Evolutionary conservation across 2,329 filamentous ascomycete species (phyloP).

Genomic region (Arthrobotrys sphaeroides): DNA sequence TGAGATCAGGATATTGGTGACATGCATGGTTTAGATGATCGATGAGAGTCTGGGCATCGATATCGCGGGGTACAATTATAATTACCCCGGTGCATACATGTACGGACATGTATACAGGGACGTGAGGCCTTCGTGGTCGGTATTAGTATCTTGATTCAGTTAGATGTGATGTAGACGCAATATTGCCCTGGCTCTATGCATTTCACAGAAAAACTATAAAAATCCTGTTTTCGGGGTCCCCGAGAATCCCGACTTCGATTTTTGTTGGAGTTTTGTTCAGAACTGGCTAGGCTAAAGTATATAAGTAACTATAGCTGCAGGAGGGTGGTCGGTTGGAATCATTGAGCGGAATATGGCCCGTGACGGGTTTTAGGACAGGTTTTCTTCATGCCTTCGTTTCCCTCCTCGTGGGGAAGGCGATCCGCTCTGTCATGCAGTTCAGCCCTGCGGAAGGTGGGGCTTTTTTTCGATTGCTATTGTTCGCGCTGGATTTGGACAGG

Average conservation of each 20-base stretch:
- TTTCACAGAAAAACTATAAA: not conserved
- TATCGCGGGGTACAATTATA: not conserved
- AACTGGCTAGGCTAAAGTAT: too few species aligned
- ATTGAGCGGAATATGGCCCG: too few species aligned
- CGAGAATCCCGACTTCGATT: not conserved
- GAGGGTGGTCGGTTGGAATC: not conserved
- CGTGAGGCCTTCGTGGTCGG: too few species aligned
- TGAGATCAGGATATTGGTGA: too few species aligned
- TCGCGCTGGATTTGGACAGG: not conserved
- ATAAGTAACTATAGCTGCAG: too few species aligned
- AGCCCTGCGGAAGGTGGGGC: slow-evolving; percentile 8
- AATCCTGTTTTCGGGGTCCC: slow-evolving; percentile 4
- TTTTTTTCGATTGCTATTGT: not conserved
- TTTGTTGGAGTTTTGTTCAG: too few species aligned
- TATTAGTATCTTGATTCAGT: too few species aligned
- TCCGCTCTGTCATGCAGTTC: slow-evolving; percentile 5
- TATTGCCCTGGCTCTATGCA: not conserved
- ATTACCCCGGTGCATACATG: not conserved
- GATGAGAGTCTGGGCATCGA: too few species aligned
- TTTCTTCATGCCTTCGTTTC: not conserved
- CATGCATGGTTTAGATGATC: too few species aligned
- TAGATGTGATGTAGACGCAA: too few species aligned
- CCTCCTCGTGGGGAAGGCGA: not conserved
- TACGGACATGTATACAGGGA: too few species aligned
- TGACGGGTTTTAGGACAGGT: too few species aligned